phyloP scores from a whole-genome alignment of 768 basidiomycete species.

The Boletales sp. region DNA sequence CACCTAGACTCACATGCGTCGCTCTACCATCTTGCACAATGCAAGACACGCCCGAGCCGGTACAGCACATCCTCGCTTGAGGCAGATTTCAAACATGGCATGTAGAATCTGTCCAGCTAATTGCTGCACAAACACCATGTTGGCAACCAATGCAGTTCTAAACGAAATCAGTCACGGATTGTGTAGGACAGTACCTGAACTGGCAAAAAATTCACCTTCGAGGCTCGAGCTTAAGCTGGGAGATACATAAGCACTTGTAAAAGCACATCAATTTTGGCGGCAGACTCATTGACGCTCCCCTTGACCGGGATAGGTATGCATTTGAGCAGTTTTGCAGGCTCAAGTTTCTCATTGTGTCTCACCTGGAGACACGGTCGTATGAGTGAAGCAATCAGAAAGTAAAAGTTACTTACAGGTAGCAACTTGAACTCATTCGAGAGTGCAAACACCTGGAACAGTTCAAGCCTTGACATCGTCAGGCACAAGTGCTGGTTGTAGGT shows the following conservation, averaged over 20 bases:
- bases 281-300: constrained; percentile 92
- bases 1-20: constrained; percentile 57
- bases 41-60: constrained; percentile 89
- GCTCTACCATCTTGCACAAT: constrained; percentile 95
- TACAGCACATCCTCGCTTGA: constrained; percentile 95
- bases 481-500: constrained; percentile 93
- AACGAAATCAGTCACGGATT: background rate
- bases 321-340: constrained; percentile 85
- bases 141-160: constrained; percentile 83
- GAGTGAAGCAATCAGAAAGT: no score
- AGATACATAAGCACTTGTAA: constrained; percentile 94
- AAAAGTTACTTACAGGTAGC: constrained; percentile 64
- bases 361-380: constrained; percentile 41
- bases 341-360: constrained; percentile 81
- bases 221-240: constrained; percentile 88
- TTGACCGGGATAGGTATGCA: constrained; percentile 97
- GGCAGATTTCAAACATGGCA: constrained; percentile 95
- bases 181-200: background rate
- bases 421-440: constrained; percentile 94
- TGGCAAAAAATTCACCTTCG: constrained; percentile 44
- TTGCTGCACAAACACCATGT: constrained; percentile 97
- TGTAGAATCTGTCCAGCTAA: constrained; percentile 96
- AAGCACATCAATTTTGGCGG: constrained; percentile 95
- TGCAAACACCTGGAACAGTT: constrained; percentile 94
- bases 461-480: constrained; percentile 81